Conservation (phyloP, 306 rosid genomes). For the Ceratonia siliqua region DNA sequence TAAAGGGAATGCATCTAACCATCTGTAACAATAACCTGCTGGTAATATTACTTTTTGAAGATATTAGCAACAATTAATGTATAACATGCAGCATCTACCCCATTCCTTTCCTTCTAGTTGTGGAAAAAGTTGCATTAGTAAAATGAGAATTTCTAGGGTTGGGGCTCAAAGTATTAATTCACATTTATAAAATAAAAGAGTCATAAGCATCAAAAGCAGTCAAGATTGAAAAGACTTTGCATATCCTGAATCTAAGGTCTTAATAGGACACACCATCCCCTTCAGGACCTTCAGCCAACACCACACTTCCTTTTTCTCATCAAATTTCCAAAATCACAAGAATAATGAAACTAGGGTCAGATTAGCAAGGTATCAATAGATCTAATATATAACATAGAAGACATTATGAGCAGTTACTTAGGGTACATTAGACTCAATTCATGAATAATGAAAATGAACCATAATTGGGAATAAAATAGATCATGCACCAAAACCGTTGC, state of each 20-base stretch:
- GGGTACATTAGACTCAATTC: not conserved
- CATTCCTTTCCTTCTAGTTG: slow-evolving; percentile 13
- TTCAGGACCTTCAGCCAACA: slow-evolving; percentile 20
- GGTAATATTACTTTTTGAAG: not conserved
- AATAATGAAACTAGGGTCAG: not conserved
- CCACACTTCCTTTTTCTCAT: slow-evolving; percentile 1
- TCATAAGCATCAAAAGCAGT: not conserved
- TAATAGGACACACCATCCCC: not conserved
- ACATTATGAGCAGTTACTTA: not conserved
- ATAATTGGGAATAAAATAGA: slow-evolving; percentile 11
- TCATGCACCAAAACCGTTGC: slow-evolving; percentile 20
- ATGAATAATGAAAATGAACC: slow-evolving; percentile 13
- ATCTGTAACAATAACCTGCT: not conserved
- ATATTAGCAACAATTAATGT: not conserved
- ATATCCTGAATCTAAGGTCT: slow-evolving; percentile 13
- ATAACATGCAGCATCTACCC: slow-evolving; percentile 1
- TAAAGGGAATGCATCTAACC: not conserved
- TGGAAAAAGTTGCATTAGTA: not conserved
- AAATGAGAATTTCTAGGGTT: not conserved
- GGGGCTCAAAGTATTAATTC: not conserved
- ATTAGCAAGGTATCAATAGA: not conserved
- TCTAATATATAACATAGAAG: not conserved
- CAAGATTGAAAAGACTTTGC: slow-evolving; percentile 3
- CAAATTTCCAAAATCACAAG: not conserved
- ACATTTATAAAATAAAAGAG: slow-evolving; percentile 4